Percentiles rank a stretch among this genome's conserved stretches.
These are phyloP conservation scores for Aquilaria agallochum DNA, from an alignment of 441 rosid species.

Conservation along the genomic window DNA sequence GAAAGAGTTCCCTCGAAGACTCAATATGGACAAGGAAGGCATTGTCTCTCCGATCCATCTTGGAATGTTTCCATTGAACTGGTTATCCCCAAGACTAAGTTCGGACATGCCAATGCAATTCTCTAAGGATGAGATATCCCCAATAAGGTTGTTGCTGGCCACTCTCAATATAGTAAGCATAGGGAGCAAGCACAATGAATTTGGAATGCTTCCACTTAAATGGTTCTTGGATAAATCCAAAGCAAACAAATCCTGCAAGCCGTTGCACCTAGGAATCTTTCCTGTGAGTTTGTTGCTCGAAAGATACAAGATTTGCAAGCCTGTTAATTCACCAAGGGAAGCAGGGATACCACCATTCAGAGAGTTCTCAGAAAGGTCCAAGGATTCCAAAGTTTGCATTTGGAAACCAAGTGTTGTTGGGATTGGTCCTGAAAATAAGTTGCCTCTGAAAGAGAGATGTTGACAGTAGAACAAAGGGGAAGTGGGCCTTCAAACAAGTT, in stretches of 20 bases:
- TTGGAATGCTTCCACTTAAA: conserved; percentile 1
- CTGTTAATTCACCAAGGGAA: conserved; percentile 22
- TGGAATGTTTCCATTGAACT: conserved; percentile 1
- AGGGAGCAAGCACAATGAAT: background rate
- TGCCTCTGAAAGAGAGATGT: conserved; percentile 17
- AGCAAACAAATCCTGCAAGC: background rate
- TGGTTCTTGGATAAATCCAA: conserved; percentile 6
- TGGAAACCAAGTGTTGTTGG: conserved; percentile 15
- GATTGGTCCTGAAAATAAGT: conserved; percentile 27
- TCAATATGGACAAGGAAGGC: background rate
- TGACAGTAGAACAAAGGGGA: background rate
- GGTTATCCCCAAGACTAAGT: conserved; percentile 14
- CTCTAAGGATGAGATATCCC: background rate
- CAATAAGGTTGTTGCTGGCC: conserved; percentile 1
- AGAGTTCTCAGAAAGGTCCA: conserved; percentile 31
- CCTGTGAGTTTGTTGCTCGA: conserved; percentile 26
- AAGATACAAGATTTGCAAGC: conserved; percentile 23
- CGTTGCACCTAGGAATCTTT: background rate
- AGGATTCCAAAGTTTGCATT: conserved; percentile 16
- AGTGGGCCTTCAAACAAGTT: conserved; percentile 4
- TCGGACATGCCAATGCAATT: fast-evolving
- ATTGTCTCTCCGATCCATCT: conserved; percentile 10
- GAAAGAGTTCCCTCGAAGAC: conserved; percentile 8
- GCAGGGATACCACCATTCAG: conserved; percentile 26
- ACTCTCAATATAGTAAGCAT: background rate